Base-by-base conservation (phyloP, 495 filamentous ascomycete species). In the Hypoxylon fragiforme region DNA sequence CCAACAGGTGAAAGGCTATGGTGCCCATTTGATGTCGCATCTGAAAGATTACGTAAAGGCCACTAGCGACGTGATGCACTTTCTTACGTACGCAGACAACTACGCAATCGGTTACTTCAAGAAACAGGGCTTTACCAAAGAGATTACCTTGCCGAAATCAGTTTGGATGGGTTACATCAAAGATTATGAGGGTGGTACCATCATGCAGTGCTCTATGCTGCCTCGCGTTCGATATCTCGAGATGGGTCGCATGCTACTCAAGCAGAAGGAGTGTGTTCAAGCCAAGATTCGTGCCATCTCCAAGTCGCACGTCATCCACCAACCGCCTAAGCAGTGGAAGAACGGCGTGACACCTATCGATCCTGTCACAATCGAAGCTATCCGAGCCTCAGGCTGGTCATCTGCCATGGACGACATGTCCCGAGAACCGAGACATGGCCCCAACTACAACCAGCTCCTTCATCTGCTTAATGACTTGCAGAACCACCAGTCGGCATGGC, bases 91-190 rank as follows among this genome's bases (percentile, higher is more conserved):
- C 61, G 94, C 94, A 38, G 95, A 98, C 70, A 98, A 98, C 67
- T 97, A 97, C 65, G 94, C 94, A 15, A 98, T 97, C 58, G 94
- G 95, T 6, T 98, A 97, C 67, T 98, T 98, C 76, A 95, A 97
- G 70, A 98, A 98, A 70, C 94, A 98, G 70, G 94, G 94, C 0
- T 98, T 98, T 61, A 97, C 95, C 0, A 98, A 98, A 68, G 92
- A 98, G 57, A 97, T 98, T 60, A 96, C 91, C 0, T 82, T 98
- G 1, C 89, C 92, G 36, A 87, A 84, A 64, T 82, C 86, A 6
- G 85, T 89, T 13, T 98, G 94, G 94, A 98, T 97, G 95, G 94
- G 94, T 21, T 98, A 97, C 66, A 98, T 98, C 70, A 98, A 98
- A 71, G 94, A 98, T 70, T 98, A 98, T 70, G 94, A 98, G 73